These are phyloP conservation scores for Backusella parvicylindrica DNA, from an alignment of 192 early-diverging fungal species.

Conservation along the genomic window DNA sequence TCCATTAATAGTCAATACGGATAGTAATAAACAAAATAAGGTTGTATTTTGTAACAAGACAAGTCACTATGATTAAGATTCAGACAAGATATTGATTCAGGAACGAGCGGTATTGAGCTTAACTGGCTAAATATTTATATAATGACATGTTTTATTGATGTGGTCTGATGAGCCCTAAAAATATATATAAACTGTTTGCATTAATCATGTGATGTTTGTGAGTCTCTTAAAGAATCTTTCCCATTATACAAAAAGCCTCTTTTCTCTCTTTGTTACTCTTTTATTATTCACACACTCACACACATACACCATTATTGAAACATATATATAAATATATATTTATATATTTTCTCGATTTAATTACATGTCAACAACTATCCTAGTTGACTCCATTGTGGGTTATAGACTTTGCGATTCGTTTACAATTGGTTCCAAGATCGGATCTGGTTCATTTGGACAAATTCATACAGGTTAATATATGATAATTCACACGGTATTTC, in stretches of 20 bases:
- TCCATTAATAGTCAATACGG: too few relatives aligned
- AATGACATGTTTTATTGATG: not conserved
- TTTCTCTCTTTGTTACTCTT: not conserved
- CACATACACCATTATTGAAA: not conserved
- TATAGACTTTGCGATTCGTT: constrained; percentile 88
- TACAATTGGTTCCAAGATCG: constrained; percentile 93
- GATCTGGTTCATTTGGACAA: constrained; percentile 95
- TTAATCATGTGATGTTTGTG: constrained; percentile 5
- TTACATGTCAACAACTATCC: not conserved
- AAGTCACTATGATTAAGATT: too few relatives aligned
- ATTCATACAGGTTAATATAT: constrained; percentile 81
- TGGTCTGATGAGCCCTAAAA: too few relatives aligned
- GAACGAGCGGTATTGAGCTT: too few relatives aligned
- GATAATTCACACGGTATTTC: not conserved
- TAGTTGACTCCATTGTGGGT: constrained; percentile 32
- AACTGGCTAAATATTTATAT: not conserved
- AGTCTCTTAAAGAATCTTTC: not conserved
- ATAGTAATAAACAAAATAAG: not conserved
- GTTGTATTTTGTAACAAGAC: too few relatives aligned
- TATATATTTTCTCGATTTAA: not conserved
- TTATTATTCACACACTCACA: not conserved
- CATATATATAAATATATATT: too few relatives aligned
- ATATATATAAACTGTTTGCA: not conserved
- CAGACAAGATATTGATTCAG: too few relatives aligned
- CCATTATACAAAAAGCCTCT: not conserved